A percentile compares a stretch with the other conserved stretches of the same genome.
Evolutionary conservation across 2,329 filamentous ascomycete genomes (phyloP).

Genomic region (Penicillium sp.): DNA sequence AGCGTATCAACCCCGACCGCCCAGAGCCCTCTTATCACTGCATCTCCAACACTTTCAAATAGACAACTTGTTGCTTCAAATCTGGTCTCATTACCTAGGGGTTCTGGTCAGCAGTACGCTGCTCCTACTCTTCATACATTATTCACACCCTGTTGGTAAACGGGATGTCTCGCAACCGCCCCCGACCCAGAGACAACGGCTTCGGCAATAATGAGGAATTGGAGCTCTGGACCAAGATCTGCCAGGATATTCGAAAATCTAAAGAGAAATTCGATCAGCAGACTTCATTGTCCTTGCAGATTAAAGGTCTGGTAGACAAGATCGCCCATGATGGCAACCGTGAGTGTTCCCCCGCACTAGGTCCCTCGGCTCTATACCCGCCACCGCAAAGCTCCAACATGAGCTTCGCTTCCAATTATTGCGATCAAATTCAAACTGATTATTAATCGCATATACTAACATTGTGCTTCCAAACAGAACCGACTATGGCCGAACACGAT

Average conservation of each 20-base stretch:
- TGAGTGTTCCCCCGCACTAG: slow-evolving; percentile 30
- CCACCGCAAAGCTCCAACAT: background rate
- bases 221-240: slow-evolving; percentile 47
- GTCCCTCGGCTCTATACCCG: slow-evolving; percentile 3
- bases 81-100: background rate
- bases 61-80: background rate
- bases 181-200: slow-evolving; percentile 43
- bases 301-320: slow-evolving; percentile 44
- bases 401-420: background rate
- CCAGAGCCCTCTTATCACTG: slow-evolving; percentile 7
- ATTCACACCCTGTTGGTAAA: background rate
- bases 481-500: slow-evolving; percentile 41
- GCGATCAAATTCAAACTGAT: background rate
- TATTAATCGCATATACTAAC: slow-evolving; percentile 12
- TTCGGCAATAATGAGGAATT: slow-evolving; percentile 46
- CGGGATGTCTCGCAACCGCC: slow-evolving; percentile 44
- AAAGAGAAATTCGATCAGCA: slow-evolving; percentile 47
- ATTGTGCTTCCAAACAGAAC: slow-evolving; percentile 24
- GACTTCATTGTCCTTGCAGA: slow-evolving; percentile 39
- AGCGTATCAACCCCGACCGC: slow-evolving; percentile 9
- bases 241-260: slow-evolving; percentile 43
- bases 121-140: background rate
- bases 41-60: slow-evolving; percentile 6
- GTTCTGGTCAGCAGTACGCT: background rate
- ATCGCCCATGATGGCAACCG: slow-evolving; percentile 43